Evolutionary conservation across 495 filamentous ascomycete species (phyloP).

Genomic region (Penicillium malachiteum): DNA sequence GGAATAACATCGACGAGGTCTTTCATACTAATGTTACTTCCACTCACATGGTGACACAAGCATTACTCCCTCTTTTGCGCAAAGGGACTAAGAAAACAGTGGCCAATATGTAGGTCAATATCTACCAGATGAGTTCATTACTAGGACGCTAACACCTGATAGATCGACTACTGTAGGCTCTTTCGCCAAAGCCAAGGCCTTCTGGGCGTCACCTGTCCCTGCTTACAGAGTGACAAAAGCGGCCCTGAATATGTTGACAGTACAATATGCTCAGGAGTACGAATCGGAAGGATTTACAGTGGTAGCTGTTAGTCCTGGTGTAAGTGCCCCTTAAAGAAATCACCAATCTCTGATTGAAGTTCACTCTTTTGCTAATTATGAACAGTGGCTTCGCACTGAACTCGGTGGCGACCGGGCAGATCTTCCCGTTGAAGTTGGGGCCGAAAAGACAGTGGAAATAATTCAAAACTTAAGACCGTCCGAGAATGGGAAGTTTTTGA

Average conservation of each 20-base stretch:
- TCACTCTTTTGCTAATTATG: conserved; percentile 21
- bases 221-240: conserved; percentile 56
- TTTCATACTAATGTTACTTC: conserved; percentile 48
- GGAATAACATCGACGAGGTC: conserved; percentile 35
- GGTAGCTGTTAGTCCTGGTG: conserved; percentile 46
- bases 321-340: conserved; percentile 38
- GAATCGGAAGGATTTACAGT: conserved; percentile 44
- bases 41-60: conserved; percentile 40
- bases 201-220: conserved; percentile 23
- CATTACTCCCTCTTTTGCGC: conserved; percentile 48
- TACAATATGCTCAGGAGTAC: conserved; percentile 45
- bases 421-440: conserved; percentile 42
- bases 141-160: neutral
- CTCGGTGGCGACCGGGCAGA: conserved; percentile 44
- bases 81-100: conserved; percentile 46
- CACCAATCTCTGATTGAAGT: conserved; percentile 24
- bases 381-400: conserved; percentile 52
- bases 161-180: conserved; percentile 45
- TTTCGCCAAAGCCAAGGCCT: conserved; percentile 27
- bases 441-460: conserved; percentile 45
- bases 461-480: conserved; percentile 33
- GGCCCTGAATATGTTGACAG: conserved; percentile 49
- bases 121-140: neutral
- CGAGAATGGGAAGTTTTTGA: conserved; percentile 46
- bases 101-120: conserved; percentile 41